Evolutionary conservation across 1,139 yeast species (phyloP), one percentile per base, ranked within the genome.

Genomic region (Yamadazyma epiphylla): DNA sequence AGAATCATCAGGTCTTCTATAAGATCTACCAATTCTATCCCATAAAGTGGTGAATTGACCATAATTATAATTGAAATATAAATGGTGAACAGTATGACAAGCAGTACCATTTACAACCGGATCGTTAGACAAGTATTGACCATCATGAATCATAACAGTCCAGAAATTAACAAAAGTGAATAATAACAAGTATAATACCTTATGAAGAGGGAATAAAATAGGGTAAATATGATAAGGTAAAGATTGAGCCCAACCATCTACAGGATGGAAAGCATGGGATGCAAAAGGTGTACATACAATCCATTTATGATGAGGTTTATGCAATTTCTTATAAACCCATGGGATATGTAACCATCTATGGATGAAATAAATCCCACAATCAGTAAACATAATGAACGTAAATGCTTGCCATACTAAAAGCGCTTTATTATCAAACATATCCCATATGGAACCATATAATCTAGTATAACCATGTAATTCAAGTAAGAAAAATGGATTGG

Each of bases 241-340:
- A 27, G 95, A 83, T 67, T 91, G 98, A 37, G 77, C 66, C 66
- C 84, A 91, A 25, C 98, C 98, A 53, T 91, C 98, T 32, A 91
- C 81, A 10, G 98, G 98, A 60, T 91, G 96, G 87, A 91, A 91
- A 14, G 98, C 97, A 55, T 89, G 97, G 9, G 96, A 87, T 1
- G 98, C 98, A 62, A 83, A 91, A 21, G 98, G 98, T 4, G 98
- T 89, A 43, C 97, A 91, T 30, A 91, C 96, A 49, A 91, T 80
- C 98, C 98, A 91, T 64, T 91, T 94, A 72, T 91, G 98, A 60
- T 91, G 98, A n/a, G 97, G 96, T 65, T 91, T 91, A 68, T 91
- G 98, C 43, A 91, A 66, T 20, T 53, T 58, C 68, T 83, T 89
- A 74, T 91, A 91, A 24, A 91, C 80, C 22, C 71, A 49, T 19